Base-by-base conservation (phyloP, 2,329 filamentous ascomycete genomes). In the Phaeosphaeria sp. region DNA sequence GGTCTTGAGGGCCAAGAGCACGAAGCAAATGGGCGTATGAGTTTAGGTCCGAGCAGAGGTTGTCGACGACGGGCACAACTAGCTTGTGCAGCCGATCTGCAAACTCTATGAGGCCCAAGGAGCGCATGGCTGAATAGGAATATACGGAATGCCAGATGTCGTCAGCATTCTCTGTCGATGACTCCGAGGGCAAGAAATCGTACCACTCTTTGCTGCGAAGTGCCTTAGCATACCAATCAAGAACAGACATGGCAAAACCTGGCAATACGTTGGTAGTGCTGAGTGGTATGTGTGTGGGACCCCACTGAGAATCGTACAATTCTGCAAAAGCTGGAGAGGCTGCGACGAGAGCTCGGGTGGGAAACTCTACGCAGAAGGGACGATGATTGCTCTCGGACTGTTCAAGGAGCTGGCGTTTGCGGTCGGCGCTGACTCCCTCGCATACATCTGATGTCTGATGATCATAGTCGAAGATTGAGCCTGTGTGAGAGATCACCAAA, bases 111-210 rank as follows among this genome's bases (percentile, higher is more conserved):
- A 60, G 53, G 6, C 57, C 54, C 8, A 63, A 36, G 11, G 44
- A 46, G 2, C 46, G 47, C 57, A 63, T 58, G 5, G 27, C 42
- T 6, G 51, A 21, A 53, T 60, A 63, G 18, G 44, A 51, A 44
- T 60, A 63, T 17, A 63, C 24, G 49, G 43, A 60, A 40, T 54
- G 56, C 44, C 48, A 58, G 20, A 50, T 60, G 17, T 58, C 60
- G n/a, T 36, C 17, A 6, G 36, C n/a, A n/a, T n/a, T 39, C 6
- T 56, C 51, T n/a, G 57, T 39, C 17, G 50, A 54, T 27, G 51
- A 48, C 1, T 53, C 30, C 2, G 21, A 21, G 5, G 54, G 51
- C 15, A 60, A 7, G 33, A 60, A 60, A 21, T 49, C 46, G 13
- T 20, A 39, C 49, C 51, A 55, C 1, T 8, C 6, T 9, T 49